Base-by-base conservation (phyloP, 2,329 filamentous ascomycete species). In the Xylaria sp. region DNA sequence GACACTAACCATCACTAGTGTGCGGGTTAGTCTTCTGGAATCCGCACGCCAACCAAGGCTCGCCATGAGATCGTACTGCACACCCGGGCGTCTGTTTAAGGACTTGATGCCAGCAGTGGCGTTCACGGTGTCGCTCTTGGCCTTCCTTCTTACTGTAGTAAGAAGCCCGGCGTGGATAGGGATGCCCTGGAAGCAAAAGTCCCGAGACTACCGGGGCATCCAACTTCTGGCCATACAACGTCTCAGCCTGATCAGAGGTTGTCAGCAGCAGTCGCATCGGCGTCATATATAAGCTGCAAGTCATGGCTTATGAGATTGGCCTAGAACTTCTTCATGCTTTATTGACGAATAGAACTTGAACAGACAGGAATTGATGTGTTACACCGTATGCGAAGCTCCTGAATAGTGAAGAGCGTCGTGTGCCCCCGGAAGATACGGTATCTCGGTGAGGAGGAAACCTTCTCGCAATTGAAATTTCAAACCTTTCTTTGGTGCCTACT, bases 1-100 rank as follows among this genome's bases (percentile, higher is more conserved):
- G 23, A 45, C 45, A 66, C 59, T 63, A 66, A 55, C 39, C 18
- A 34, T 57, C 9, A 15, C 50, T 66, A 66, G 52, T 58, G 58
- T 18, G 41, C 12, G 50, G n/a, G 34, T 50, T 50, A 50, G 46
- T 50, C 45, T 52, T 52, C 25, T 8, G 5, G 34, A 36, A 36
- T 15, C 25, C 46, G 8, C 41, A 32, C 60, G 25, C 32, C 30
- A 55, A 36, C 23, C 12, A 23, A 45, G 39, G 30, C n/a, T 34
- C 25, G 15, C 30, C 10, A 43, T 53, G 30, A 30, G 59, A 55
- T 55, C 15, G 41, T n/a, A 39, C 41, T 36, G 36, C 36, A 39
- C 43, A n/a, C 25, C 23, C 28, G 3, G 50, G 30, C 43, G 46
- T 52, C n/a, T 32, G 48, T 28, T n/a, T 15, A 30, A 10, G 15